phyloP scores from a whole-genome alignment of 768 basidiomycete species.

The Suillus subalutaceus region DNA sequence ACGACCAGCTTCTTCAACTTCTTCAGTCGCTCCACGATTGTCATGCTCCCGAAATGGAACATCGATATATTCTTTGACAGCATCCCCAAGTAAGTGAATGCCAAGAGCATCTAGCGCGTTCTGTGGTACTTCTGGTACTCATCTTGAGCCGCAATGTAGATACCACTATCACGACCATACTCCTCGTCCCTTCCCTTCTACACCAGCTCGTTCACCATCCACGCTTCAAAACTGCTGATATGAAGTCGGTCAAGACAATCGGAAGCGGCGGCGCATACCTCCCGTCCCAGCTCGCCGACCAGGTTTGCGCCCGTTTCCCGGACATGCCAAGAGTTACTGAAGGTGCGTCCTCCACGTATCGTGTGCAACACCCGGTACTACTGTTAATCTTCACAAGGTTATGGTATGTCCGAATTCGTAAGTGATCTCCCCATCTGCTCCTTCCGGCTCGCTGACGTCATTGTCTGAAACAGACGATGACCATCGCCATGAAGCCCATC shows the following conservation, averaged over 20 bases:
- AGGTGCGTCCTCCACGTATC: slow-evolving; percentile 36
- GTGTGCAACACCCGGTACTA: background rate
- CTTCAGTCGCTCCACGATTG: slow-evolving; percentile 42
- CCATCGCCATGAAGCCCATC: slow-evolving; percentile 43
- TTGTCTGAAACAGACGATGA: slow-evolving; percentile 47
- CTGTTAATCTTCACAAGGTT: slow-evolving; percentile 41
- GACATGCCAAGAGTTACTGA: slow-evolving; percentile 35
- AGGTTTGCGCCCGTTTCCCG: slow-evolving; percentile 36
- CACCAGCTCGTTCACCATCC: slow-evolving; percentile 59
- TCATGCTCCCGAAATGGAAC: slow-evolving; percentile 60
- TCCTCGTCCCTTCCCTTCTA: slow-evolving; percentile 56
- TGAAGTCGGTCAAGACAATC: slow-evolving; percentile 45
- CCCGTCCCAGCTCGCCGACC: slow-evolving; percentile 48
- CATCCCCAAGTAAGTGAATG: slow-evolving; percentile 52
- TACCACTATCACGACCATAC: slow-evolving; percentile 49
- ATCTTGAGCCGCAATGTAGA: slow-evolving; percentile 32
- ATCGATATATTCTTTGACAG: slow-evolving; percentile 45
- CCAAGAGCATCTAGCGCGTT: background rate
- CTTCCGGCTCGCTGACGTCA: background rate
- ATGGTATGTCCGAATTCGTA: slow-evolving; percentile 64
- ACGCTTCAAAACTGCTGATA: slow-evolving; percentile 43
- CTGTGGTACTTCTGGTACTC: slow-evolving; percentile 3
- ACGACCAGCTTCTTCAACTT: slow-evolving; percentile 48
- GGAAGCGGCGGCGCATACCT: slow-evolving; percentile 62
- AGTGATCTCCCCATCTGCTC: slow-evolving; percentile 24